Evolutionary conservation across 306 rosid genomes (phyloP).

Genomic region (Dalbergia cochinchinensis): DNA sequence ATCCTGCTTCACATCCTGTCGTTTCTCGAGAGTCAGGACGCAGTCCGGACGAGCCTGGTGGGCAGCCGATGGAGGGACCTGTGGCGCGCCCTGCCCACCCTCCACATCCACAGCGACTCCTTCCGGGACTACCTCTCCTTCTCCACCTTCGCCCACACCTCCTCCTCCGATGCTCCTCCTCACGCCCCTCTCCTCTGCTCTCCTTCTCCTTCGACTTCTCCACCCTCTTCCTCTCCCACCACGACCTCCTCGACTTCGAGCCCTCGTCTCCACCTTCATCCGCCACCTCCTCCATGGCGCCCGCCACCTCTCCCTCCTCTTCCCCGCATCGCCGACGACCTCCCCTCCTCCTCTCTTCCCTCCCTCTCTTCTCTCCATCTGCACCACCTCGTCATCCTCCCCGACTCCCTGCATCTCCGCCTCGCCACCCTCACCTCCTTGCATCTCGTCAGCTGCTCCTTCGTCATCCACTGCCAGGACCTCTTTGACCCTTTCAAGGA

Average conservation of each 20-base stretch:
- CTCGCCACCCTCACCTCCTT: conserved; percentile 21
- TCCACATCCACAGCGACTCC: conserved; percentile 26
- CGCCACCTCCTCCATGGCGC: background rate
- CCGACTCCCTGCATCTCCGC: background rate
- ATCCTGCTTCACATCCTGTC: conserved; percentile 27
- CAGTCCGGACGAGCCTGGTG: conserved; percentile 27
- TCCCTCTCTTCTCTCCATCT: conserved; percentile 28
- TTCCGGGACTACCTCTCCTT: conserved; percentile 28
- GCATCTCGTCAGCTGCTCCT: conserved; percentile 31
- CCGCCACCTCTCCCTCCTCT: conserved; percentile 9
- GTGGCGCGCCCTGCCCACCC: conserved; percentile 13
- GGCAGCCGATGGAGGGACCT: conserved; percentile 8
- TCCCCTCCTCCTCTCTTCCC: conserved; percentile 21
- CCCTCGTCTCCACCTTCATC: conserved; percentile 32
- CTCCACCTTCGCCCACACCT: background rate
- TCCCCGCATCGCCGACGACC: conserved; percentile 32
- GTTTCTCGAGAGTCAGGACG: conserved; percentile 4
- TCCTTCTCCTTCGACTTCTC: conserved; percentile 38
- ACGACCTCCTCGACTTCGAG: conserved; percentile 33
- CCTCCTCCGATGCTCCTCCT: background rate
- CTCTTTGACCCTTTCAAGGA: conserved; percentile 13
- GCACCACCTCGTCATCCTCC: background rate
- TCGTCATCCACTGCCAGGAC: background rate
- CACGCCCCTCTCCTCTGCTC: background rate
- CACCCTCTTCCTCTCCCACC: conserved; percentile 31